Base-by-base conservation (phyloP, 179 eudicot species). In the Silene noctiflora region DNA sequence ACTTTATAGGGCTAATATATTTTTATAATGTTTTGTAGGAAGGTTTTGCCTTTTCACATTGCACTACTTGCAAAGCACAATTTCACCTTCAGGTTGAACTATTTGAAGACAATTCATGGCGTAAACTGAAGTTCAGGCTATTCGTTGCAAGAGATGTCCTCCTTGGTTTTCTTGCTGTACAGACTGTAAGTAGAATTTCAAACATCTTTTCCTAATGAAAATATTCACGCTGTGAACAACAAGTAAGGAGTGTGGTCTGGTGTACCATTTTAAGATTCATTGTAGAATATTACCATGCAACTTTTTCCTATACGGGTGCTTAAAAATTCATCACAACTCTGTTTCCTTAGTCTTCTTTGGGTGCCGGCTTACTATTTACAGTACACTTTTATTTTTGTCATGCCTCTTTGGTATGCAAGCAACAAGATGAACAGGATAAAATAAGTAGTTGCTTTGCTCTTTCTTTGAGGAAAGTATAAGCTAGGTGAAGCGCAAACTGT, bases 31-130 rank as follows among this genome's bases (percentile, higher is more conserved):
- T 70, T 20, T 20, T 83, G 77, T 78, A 86, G 98, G 98, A 93
- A 85, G 98, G 98, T 72, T 89, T 87, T 89, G 97, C 96, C 75
- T 93, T 93, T 83, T 93, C 97, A 33, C 98, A 93, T 82, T 93
- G 98, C 85, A 90, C 98, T 39, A 93, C 98, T 56, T 93, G 98
- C 87, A 91, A 92, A 85, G 98, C 97, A 76, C 98, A 88, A 73
- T 93, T 87, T 79, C 97, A 93, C 84, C 92, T 93, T 27, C 90
- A 86, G 63, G 84, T 92, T 25, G 83, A 75, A 33, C 79, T 77
- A 55, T 84, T 84, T 73, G 96, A 90, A 84, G 95, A 91, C 78
- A 89, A 82, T 79, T 78, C 89, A 10, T 93, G 98, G 97, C 93
- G 90, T 64, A 93, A 88, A 86, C 63, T 90, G 59, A 93, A 91